Base-by-base conservation (phyloP, 2,329 filamentous ascomycete species). In the Phoma herbarum region DNA sequence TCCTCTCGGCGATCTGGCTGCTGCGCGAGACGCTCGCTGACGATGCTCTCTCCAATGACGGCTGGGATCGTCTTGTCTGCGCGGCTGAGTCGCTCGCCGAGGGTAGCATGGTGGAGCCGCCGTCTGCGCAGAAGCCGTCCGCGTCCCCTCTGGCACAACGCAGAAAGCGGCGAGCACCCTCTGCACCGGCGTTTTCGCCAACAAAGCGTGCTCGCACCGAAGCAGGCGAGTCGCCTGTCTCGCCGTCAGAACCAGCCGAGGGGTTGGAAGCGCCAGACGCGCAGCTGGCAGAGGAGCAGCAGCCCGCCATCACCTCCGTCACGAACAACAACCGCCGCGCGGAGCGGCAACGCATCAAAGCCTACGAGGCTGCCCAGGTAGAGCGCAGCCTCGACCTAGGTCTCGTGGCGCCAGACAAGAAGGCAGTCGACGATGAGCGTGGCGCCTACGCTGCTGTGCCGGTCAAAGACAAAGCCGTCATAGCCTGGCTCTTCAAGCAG, bases 1-100 rank as follows among this genome's bases (percentile, higher is more conserved):
- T 45, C 12, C 16, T 53, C 2, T 44, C 16, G 10, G 50, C 50
- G n/a, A 39, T 54, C 29, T 54, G 41, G 51, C 35, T 54, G 26
- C 41, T 54, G 51, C 51, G 42, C 39, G 41, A 33, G 29, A 45
- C 41, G 18, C 51, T 53, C n/a, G 39, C 51, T 18, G 23, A 42
- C 14, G 20, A 46, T 18, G 25, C 18, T 11, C 39, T 53, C 3
- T 16, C 39, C 18, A 39, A 46, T 10, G 20, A 26, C 16, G n/a
- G 3, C 42, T 53, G 28, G 51, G 25, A 39, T 7, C 6, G 25
- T 18, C 41, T 53, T 1, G 51, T 43, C 28, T 46, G 42, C 39
- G 51, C 51, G 16, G 42, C 51, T 7, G 2, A 45, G 37, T 41
- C 22, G 37, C 49, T 52, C 23, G 18, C 22, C 12, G 26, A 41